These are phyloP conservation scores for Aspergillus campestris DNA, from an alignment of 495 filamentous ascomycete species.

Conservation along the genomic window DNA sequence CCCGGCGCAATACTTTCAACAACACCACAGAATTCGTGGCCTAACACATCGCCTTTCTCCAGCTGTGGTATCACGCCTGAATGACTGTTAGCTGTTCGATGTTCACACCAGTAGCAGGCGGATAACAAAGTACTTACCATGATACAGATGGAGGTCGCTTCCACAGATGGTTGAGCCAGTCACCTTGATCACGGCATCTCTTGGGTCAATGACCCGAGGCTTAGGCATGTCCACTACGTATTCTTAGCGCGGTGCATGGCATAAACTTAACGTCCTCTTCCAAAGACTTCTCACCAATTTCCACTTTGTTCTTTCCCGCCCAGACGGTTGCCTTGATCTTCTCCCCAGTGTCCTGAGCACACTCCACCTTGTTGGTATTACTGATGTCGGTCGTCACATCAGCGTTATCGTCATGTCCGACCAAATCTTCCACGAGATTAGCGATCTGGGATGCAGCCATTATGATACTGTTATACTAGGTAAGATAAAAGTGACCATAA, in stretches of 20 bases:
- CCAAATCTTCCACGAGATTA: constrained; percentile 50
- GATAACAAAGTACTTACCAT: constrained; percentile 33
- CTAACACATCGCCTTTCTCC: constrained; percentile 77
- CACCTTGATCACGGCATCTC: constrained; percentile 76
- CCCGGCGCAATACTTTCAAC: constrained; percentile 61
- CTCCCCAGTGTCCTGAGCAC: constrained; percentile 15
- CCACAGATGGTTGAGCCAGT: constrained; percentile 86
- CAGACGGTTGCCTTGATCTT: constrained; percentile 11
- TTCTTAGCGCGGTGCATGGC: constrained; percentile 1
- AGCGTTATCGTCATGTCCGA: constrained; percentile 49
- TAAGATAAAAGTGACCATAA: not conserved
- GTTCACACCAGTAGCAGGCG: not conserved
- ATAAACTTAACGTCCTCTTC: not conserved
- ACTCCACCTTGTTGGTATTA: constrained; percentile 19
- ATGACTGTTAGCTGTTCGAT: not conserved
- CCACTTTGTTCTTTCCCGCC: constrained; percentile 32
- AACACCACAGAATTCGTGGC: constrained; percentile 82
- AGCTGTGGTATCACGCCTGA: constrained; percentile 57
- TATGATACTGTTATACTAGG: constrained; percentile 3
- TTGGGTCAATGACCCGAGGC: constrained; percentile 60
- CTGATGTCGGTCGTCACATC: constrained; percentile 22
- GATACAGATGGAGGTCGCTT: constrained; percentile 74
- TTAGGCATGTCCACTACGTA: constrained; percentile 51
- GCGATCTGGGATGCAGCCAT: constrained; percentile 59
- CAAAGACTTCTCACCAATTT: constrained; percentile 19